Evolutionary conservation across 306 rosid genomes (phyloP).

Genomic region (Sechiopsis laciniata): DNA sequence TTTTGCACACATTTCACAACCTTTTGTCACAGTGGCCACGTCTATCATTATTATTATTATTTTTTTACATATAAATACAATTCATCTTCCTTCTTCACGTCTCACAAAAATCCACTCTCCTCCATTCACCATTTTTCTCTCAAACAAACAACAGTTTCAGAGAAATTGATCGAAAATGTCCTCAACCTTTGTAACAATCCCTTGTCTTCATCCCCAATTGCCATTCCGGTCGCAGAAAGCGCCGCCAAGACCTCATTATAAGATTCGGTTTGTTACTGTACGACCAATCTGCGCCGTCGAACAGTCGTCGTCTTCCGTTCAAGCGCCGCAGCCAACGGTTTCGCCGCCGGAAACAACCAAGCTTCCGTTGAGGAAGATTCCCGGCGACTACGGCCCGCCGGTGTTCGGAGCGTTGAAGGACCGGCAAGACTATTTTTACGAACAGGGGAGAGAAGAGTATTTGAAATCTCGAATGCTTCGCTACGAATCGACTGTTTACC

Average conservation of each 20-base stretch:
- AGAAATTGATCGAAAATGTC: not conserved
- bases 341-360: slow-evolving; percentile 12
- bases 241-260: not conserved
- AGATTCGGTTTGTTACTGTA: not conserved
- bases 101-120: not conserved
- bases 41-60: not conserved
- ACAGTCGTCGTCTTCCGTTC: slow-evolving; percentile 7
- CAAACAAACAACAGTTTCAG: not conserved
- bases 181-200: not conserved
- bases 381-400: slow-evolving; percentile 74
- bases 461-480: slow-evolving; percentile 52
- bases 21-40: not conserved
- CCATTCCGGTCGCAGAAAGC: not conserved
- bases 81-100: not conserved
- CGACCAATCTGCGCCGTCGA: slow-evolving; percentile 27
- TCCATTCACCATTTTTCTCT: not conserved
- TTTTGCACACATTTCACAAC: not conserved
- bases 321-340: slow-evolving; percentile 24
- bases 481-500: slow-evolving; percentile 63
- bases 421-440: slow-evolving; percentile 68
- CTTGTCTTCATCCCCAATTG: not conserved
- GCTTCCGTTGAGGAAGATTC: slow-evolving; percentile 55
- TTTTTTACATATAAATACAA: not conserved
- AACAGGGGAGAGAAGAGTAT: slow-evolving; percentile 60
- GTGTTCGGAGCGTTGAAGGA: slow-evolving; percentile 57